Base-by-base conservation (phyloP, 2,329 filamentous ascomycete species). In the Trichoderma semiorbis region DNA sequence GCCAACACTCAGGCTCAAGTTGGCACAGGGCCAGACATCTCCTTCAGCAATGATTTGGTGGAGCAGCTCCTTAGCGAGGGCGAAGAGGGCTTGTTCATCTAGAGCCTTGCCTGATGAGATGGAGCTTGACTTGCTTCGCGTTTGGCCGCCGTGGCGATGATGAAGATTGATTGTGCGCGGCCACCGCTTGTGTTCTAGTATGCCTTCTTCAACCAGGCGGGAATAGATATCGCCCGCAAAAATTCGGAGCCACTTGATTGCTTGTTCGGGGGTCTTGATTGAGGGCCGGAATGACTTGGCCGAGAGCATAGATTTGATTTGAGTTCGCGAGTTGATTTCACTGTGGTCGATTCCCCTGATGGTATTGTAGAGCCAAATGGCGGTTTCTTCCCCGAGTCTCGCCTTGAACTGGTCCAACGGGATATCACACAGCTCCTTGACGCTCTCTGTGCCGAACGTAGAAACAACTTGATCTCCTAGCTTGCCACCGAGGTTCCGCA, bases 261-360 rank as follows among this genome's bases (percentile, higher is more conserved):
- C 95, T 79, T 97, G 93, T 26, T 96, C 93, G 21, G 89, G 83
- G 2, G 86, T 91, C 75, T 90, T 92, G 78, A 98, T 95, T 70
- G 87, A 90, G 0, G 96, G 96, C 30, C 93, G 88, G 78, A 99
- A 99, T 0, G 94, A 97, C 79, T 99, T 99, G 24, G 96, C 95
- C 1, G 94, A 98, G 16, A 98, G 85, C 95, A 99, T 98, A 18
- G 93, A 96, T 80, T 98, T 98, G 84, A 98, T 97, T 78, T 96
- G 93, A 1, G 94, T 97, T 66, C 95, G 87, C 32, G 94, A 89
- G 78, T 94, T 98, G 75, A 99, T 94, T 80, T 98, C 95, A 76
- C 92, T 96, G 64, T 85, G 84, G 80, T 99, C 96, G 73, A 95
- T 89, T 1, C 96, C 96, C 12, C 96, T 90, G 68, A 98, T 91